Percentiles rank a stretch among this genome's conserved stretches.
Conservation (phyloP, 169 alveolate genomes). For the Neospora caninum region DNA sequence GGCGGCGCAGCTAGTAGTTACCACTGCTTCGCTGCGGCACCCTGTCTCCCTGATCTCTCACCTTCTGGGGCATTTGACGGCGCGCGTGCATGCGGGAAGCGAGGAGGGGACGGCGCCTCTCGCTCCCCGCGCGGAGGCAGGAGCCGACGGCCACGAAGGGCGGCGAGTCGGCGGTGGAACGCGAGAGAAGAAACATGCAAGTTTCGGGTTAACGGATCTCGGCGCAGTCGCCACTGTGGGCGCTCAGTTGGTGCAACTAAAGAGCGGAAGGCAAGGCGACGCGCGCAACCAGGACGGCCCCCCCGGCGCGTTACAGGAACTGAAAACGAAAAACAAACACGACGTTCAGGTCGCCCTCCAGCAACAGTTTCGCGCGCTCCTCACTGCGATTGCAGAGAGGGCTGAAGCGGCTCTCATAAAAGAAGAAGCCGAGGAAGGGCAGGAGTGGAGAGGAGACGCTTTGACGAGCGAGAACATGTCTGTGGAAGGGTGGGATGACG, state of each 20-base stretch:
- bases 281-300: background rate
- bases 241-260: background rate
- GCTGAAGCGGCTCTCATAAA: background rate
- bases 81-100: background rate
- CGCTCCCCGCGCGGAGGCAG: no score
- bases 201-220: background rate
- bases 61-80: background rate
- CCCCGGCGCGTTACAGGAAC: background rate
- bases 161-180: no score
- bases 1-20: background rate
- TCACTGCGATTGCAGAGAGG: background rate
- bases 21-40: background rate
- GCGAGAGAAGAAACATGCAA: background rate
- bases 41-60: background rate
- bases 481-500: background rate
- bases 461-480: no score
- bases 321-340: no score
- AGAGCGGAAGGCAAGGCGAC: background rate
- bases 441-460: no score
- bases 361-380: background rate
- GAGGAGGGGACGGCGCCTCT: no score
- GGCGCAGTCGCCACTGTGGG: background rate
- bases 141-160: no score
- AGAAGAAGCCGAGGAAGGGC: background rate
- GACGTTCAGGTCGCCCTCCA: background rate